A percentile compares a stretch with the other conserved stretches of the same genome.
These are phyloP conservation scores for Acanthamoeba castellanii DNA, from an alignment of 208 protist genomes.

Conservation along the genomic window DNA sequence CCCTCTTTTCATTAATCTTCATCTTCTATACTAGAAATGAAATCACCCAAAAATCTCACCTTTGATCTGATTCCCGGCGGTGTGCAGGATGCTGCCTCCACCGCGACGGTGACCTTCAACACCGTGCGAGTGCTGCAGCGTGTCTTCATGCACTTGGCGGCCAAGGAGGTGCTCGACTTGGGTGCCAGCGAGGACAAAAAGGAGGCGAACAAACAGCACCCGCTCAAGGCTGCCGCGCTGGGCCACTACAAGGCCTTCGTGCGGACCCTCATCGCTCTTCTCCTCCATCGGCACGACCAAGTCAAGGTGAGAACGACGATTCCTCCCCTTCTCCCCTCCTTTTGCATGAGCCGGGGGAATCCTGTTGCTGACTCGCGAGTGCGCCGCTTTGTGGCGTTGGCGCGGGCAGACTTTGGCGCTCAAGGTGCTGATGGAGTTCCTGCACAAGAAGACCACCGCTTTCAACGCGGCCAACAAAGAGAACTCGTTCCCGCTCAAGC, in stretches of 20 bases:
- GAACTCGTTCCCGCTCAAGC: constrained; percentile 14
- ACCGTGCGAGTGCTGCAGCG: constrained; percentile 38
- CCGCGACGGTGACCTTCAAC: constrained; percentile 45
- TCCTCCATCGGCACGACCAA: constrained; percentile 56
- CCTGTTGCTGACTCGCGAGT: neutral
- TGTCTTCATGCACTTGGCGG: constrained; percentile 17
- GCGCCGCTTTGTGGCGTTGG: neutral
- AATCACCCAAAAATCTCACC: neutral
- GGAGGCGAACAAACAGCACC: neutral
- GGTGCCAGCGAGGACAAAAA: neutral
- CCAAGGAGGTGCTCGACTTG: constrained; percentile 23
- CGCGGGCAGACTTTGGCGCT: neutral
- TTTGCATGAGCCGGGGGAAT: neutral
- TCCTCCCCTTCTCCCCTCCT: neutral
- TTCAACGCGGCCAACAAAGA: neutral
- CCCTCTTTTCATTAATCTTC: neutral
- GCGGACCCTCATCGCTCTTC: neutral
- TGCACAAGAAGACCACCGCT: constrained; percentile 32
- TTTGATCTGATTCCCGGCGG: neutral
- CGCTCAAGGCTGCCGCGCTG: neutral
- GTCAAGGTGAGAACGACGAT: neutral
- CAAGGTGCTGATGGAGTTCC: constrained; percentile 35
- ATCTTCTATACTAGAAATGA: neutral
- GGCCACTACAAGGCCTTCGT: neutral
- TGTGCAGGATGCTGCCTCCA: neutral